Evolutionary conservation across 1,284 basidiomycete genomes (phyloP).

Genomic region (Ustilago xerochloae): DNA sequence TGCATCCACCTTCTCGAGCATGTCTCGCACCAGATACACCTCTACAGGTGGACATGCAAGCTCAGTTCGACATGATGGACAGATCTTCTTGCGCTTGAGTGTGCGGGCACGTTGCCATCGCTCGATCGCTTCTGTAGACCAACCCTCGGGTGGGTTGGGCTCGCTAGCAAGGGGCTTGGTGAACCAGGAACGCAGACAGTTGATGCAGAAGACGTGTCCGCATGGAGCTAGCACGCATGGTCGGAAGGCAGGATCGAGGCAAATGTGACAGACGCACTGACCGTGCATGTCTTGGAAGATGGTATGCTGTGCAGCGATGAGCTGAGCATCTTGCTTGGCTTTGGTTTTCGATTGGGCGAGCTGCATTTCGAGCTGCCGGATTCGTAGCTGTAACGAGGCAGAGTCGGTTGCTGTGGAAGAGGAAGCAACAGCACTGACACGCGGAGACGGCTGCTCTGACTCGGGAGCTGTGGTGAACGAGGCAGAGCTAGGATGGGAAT

Average conservation of each 20-base stretch:
- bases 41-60: constrained; percentile 58
- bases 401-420: constrained; percentile 8
- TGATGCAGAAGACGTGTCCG: constrained; percentile 63
- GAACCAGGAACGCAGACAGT: constrained; percentile 64
- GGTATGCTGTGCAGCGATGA: constrained; percentile 34
- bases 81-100: constrained; percentile 58
- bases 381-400: constrained; percentile 28
- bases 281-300: constrained; percentile 38
- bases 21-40: constrained; percentile 56
- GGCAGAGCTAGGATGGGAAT: constrained; percentile 25
- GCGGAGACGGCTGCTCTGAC: background rate
- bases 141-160: constrained; percentile 15
- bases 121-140: constrained; percentile 14
- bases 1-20: constrained; percentile 53
- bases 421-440: constrained; percentile 4
- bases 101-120: constrained; percentile 27
- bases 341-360: constrained; percentile 30
- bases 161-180: constrained; percentile 48
- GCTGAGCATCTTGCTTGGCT: constrained; percentile 8
- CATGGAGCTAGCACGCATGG: constrained; percentile 62
- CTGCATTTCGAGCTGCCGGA: constrained; percentile 42
- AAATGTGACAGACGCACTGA: constrained; percentile 55
- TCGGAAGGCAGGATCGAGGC: constrained; percentile 56
- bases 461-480: constrained; percentile 28
- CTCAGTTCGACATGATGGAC: constrained; percentile 61